These are phyloP conservation scores for Vigna angularis DNA, from an alignment of 306 rosid species.

Conservation along the genomic window DNA sequence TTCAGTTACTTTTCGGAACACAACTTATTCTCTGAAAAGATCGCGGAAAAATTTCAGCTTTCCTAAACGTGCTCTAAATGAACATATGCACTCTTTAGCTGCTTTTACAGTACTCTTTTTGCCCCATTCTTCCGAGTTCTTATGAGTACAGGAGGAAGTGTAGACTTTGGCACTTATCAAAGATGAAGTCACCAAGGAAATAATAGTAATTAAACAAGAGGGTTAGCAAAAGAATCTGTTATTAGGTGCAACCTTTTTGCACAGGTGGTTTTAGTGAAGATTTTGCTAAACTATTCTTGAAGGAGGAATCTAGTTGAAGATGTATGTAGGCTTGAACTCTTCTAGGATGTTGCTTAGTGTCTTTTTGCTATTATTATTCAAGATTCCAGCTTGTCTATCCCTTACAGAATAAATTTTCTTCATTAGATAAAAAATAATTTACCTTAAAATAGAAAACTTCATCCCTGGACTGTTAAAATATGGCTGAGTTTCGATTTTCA, in stretches of 20 bases:
- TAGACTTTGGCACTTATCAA: background rate
- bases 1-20: too few species aligned
- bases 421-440: background rate
- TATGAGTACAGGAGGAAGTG: background rate
- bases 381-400: background rate
- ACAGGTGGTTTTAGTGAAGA: constrained; percentile 1
- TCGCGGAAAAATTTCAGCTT: too few species aligned
- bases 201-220: background rate
- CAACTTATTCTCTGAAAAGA: too few species aligned
- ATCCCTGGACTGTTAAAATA: constrained; percentile 3
- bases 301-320: background rate
- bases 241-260: background rate
- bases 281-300: constrained; percentile 13
- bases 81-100: background rate
- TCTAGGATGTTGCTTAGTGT: background rate
- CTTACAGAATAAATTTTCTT: constrained; percentile 7
- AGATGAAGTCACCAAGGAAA: background rate
- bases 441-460: constrained; percentile 6
- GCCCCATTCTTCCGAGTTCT: too few species aligned
- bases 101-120: too few species aligned
- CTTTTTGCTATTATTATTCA: background rate
- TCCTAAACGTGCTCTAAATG: background rate
- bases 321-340: constrained; percentile 1
- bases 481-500: background rate
- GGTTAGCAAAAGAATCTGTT: background rate